Evolutionary conservation across 371 early-diverging fungal species (phyloP), one percentile per base, ranked within the genome.

Genomic region (Basidiobolus meristosporus): DNA sequence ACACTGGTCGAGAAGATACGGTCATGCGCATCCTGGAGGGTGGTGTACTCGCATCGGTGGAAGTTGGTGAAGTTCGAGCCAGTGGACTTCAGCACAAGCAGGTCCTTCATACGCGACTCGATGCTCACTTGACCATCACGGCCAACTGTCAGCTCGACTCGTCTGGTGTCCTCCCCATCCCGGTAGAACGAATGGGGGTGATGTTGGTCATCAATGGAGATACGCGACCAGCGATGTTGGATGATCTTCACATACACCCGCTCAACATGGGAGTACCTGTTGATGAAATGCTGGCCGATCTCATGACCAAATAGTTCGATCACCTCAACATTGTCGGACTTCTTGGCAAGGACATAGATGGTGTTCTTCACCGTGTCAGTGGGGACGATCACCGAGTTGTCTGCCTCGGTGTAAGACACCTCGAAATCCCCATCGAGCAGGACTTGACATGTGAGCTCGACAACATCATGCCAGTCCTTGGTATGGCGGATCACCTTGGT

Each of bases 151-250:
- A 82, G 65, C 21, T 63, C 57, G 42, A 73, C 61, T 48, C 70
- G 68, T 44, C 70, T 71, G 35, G 69, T 54, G 57, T 79, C 79
- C 33, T 79, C 74, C 36, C 78, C 82, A 52, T 77, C 82, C 43
- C 81, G 76, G 51, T 60, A 60, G 57, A 82, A 85, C 21, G 83
- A 70, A 57, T 85, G 83, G 15, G 70, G 71, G 53, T 85, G 86
- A 39, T 62, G 60, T 53, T 70, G n/a, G n/a, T n/a, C n/a, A n/a
- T n/a, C n/a, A n/a, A n/a, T n/a, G n/a, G n/a, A n/a, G n/a, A n/a
- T n/a, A 54, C 86, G 78, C 36, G 76, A 63, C 77, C 80, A 76
- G 46, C 69, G 70, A 62, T 74, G 77, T 59, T 75, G 72, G 52
- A 65, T 68, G 53, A 85, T 76, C 45, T 64, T 60, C 48, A 82